Evolutionary conservation across 2,329 filamentous ascomycete genomes (phyloP).

Genomic region (Xylariaceae sp.): DNA sequence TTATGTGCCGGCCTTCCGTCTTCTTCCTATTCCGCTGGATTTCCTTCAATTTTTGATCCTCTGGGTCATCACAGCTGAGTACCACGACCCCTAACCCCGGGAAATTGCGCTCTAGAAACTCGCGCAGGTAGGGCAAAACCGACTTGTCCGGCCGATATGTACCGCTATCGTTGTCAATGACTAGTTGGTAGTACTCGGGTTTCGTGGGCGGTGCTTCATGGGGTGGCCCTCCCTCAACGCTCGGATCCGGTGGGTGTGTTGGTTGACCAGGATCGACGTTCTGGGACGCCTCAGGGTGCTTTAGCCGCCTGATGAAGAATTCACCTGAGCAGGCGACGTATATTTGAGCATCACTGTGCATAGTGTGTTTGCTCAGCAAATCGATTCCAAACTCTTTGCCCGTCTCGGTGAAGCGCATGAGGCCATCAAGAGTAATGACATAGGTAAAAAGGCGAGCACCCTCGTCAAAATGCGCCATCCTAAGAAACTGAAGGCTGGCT

Average conservation of each 20-base stretch:
- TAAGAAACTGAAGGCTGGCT: conserved; percentile 75
- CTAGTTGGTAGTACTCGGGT: conserved; percentile 68
- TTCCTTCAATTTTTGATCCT: conserved; percentile 69
- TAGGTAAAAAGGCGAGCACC: conserved; percentile 89
- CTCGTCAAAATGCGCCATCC: conserved; percentile 80
- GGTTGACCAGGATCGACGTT: conserved; percentile 42
- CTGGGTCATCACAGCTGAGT: conserved; percentile 74
- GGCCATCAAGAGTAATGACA: conserved; percentile 79
- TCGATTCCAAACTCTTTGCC: conserved; percentile 95
- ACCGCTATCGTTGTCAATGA: conserved; percentile 93
- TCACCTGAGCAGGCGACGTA: conserved; percentile 92
- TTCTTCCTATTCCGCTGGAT: conserved; percentile 73
- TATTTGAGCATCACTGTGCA: conserved; percentile 89
- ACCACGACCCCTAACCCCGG: conserved; percentile 70
- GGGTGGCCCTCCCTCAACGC: conserved; percentile 45
- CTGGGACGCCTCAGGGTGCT: conserved; percentile 43
- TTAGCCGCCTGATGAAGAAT: conserved; percentile 76
- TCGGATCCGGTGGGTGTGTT: conserved; percentile 48
- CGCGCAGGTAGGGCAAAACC: conserved; percentile 65
- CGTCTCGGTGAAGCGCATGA: conserved; percentile 89
- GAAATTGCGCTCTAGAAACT: conserved; percentile 68
- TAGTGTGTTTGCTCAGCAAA: conserved; percentile 88
- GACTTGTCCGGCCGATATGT: conserved; percentile 85
- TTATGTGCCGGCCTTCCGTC: conserved; percentile 48
- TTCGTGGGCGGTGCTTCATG: conserved; percentile 41